Conservation (phyloP, 345 rosid species). For the Aquilaria malaccensis region DNA sequence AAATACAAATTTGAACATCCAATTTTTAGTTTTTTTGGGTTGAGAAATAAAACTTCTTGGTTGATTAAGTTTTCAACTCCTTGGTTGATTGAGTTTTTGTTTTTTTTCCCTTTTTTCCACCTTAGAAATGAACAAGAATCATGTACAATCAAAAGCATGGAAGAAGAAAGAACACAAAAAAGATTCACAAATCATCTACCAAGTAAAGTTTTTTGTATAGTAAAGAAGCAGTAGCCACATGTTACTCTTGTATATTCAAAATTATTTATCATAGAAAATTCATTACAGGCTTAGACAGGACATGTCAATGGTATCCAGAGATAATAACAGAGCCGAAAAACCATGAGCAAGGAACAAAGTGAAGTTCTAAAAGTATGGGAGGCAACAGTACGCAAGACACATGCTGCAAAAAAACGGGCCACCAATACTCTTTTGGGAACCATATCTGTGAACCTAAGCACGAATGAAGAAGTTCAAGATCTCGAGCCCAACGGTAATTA, state of each 20-base stretch:
- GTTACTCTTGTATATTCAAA: neutral
- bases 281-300: neutral
- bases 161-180: no score
- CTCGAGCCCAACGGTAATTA: neutral
- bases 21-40: neutral
- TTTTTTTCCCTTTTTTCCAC: no score
- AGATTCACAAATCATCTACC: no score
- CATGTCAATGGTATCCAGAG: constrained; percentile 4
- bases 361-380: constrained; percentile 85
- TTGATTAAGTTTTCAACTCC: neutral
- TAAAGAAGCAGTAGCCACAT: neutral
- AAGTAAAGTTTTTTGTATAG: constrained; percentile 1
- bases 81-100: no score
- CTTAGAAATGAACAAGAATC: no score
- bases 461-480: constrained; percentile 38
- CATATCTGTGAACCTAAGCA: constrained; percentile 20
- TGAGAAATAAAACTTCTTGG: neutral
- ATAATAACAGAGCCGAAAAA: constrained; percentile 5
- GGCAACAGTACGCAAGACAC: constrained; percentile 80
- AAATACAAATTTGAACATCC: no score
- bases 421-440: constrained; percentile 73
- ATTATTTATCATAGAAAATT: neutral
- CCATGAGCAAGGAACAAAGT: constrained; percentile 64
- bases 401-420: constrained; percentile 83
- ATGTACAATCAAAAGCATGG: no score